Percentiles rank a stretch among this genome's conserved stretches.
Conservation (phyloP, 108 stramenopile genomes). For the Nitzschia palea region DNA sequence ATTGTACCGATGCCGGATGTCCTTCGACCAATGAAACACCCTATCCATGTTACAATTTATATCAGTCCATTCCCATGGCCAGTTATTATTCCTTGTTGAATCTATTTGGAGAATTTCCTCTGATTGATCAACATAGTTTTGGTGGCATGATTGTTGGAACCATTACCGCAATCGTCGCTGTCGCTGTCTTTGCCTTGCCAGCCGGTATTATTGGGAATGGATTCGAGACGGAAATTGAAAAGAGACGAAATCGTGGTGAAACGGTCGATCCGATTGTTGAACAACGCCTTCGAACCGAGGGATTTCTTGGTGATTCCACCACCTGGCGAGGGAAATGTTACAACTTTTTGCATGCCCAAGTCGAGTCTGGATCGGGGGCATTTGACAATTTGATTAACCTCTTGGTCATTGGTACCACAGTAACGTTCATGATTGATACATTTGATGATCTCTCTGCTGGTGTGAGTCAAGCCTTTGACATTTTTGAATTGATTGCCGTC, state of each 20-base stretch:
- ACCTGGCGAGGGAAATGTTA: conserved; percentile 53
- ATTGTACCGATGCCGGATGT: conserved; percentile 74
- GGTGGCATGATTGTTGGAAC: conserved; percentile 79
- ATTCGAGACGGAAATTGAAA: conserved; percentile 78
- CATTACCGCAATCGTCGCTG: conserved; percentile 87
- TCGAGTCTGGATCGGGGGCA: conserved; percentile 20
- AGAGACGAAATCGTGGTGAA: conserved; percentile 26
- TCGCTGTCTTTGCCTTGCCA: conserved; percentile 88
- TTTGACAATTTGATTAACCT: conserved; percentile 58
- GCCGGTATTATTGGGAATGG: conserved; percentile 88
- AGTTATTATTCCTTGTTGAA: conserved; percentile 85
- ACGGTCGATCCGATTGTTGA: conserved; percentile 29
- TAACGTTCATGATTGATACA: conserved; percentile 77
- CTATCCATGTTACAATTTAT: conserved; percentile 78
- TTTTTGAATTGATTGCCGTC: conserved; percentile 67
- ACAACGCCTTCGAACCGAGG: conserved; percentile 17
- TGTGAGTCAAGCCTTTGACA: conserved; percentile 39
- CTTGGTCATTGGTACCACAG: conserved; percentile 59
- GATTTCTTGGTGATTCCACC: conserved; percentile 26
- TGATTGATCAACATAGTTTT: conserved; percentile 74
- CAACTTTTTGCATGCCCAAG: conserved; percentile 62
- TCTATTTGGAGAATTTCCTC: conserved; percentile 90
- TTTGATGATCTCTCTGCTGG: conserved; percentile 6
- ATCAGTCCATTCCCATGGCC: conserved; percentile 62
- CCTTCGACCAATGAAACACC: conserved; percentile 30